phyloP scores from a whole-genome alignment of 306 rosid species.

The Trifolium pratense region DNA sequence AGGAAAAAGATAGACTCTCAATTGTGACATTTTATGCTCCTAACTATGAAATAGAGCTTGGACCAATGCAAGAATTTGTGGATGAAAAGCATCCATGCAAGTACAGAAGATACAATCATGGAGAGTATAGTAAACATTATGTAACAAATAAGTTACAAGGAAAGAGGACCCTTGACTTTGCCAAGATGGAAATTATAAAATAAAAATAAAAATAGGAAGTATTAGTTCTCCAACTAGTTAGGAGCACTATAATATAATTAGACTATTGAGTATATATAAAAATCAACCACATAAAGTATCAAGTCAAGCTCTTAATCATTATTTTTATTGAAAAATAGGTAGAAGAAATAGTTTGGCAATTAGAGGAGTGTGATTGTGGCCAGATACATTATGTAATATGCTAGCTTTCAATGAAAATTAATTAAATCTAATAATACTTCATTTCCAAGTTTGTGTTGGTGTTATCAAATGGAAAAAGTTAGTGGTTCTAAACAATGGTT shows the following conservation, averaged over 20 bases:
- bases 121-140: constrained; percentile 88
- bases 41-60: constrained; percentile 85
- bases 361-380: constrained; percentile 33
- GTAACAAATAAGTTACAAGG: constrained; percentile 92
- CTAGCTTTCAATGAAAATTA: constrained; percentile 45
- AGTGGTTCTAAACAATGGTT: no score
- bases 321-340: constrained; percentile 37
- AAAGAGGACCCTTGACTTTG: constrained; percentile 81
- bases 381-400: constrained; percentile 9
- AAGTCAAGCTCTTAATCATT: constrained; percentile 35
- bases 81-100: constrained; percentile 73
- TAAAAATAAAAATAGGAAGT: constrained; percentile 43
- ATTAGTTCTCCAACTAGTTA: constrained; percentile 40
- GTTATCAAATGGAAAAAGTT: no score
- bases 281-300: constrained; percentile 23
- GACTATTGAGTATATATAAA: constrained; percentile 10
- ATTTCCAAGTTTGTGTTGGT: constrained; percentile 46
- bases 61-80: constrained; percentile 74
- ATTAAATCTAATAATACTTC: constrained; percentile 38
- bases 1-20: constrained; percentile 73
- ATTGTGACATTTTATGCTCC: constrained; percentile 95
- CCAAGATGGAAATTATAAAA: constrained; percentile 56
- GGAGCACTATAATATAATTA: constrained; percentile 47
- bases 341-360: constrained; percentile 43
- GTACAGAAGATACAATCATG: constrained; percentile 84